Base-by-base conservation (phyloP, 2,329 filamentous ascomycete genomes). In the Alternaria ventricosa region DNA sequence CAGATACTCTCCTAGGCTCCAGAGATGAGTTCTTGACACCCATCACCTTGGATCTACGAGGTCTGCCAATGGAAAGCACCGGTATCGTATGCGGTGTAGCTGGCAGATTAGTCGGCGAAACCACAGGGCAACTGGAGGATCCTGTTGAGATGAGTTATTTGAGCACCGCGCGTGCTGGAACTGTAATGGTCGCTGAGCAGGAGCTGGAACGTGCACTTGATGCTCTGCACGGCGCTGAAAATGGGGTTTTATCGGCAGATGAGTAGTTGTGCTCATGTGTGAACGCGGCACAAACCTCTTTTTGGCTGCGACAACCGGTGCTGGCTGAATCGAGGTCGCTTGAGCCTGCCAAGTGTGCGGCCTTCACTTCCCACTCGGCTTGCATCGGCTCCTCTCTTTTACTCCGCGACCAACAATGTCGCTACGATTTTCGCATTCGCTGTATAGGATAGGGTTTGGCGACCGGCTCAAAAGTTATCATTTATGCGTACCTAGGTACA, bases 51-150 rank as follows among this genome's bases (percentile, higher is more conserved):
- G 93, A 98, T 72, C 85, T 99, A 25, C 89, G 88, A 20, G 89
- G 88, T 45, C 83, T 98, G 44, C 92, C 95, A 0, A 86, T 95
- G 45, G 93, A 97, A 78, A 94, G 93, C 8, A 97, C 94, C 0
- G 95, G 95, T 22, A 97, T 99, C 61, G 93, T 99, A 4, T 97
- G 94, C 71, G 95, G 96, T 27, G 93, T 99, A 3, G 94, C 95
- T 0, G 93, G 94, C 25, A 87, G 89, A 58, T 84, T 98, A 27
- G 91, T 94, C 1, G 88, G 92, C 54, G 92, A 92, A 49, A 90
- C 93, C 43, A 73, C 71, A 5, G 71, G 71, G 72, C 78, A 69
- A 47, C 22, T 77, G 65, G 57, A 81, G 76, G 72, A 64, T 50
- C 61, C 78, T 1, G 88, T 93, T 1, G 94, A 97, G 78, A 89